These are phyloP conservation scores for Neurospora sp. DNA, from an alignment of 495 filamentous ascomycete genomes.

Conservation along the genomic window DNA sequence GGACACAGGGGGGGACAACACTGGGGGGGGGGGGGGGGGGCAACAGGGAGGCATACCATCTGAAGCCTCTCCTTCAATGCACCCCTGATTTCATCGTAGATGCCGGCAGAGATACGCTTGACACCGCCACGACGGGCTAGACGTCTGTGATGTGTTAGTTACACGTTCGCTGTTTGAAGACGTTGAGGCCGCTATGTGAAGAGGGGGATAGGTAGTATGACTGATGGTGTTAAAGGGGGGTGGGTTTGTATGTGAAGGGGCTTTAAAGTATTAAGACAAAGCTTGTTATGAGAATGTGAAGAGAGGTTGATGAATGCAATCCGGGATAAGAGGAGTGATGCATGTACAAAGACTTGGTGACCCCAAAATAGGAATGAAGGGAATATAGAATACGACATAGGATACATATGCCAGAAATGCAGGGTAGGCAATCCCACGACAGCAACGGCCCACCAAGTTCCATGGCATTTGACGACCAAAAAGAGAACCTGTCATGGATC, in stretches of 20 bases:
- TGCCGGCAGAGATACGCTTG: slow-evolving; percentile 52
- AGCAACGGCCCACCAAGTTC: background rate
- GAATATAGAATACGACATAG: background rate
- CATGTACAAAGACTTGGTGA: background rate
- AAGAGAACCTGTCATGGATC: too few relatives aligned
- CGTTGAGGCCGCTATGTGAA: background rate
- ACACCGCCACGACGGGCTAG: slow-evolving; percentile 72
- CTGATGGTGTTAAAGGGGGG: background rate
- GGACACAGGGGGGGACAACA: too few relatives aligned
- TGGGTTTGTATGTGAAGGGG: background rate
- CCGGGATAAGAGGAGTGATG: background rate
- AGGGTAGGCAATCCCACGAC: background rate
- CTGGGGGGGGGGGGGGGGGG: too few relatives aligned
- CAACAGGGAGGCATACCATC: slow-evolving; percentile 29
- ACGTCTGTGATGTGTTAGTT: slow-evolving; percentile 39
- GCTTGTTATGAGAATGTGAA: background rate
- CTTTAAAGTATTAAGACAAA: background rate
- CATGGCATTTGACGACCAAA: background rate
- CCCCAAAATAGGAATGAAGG: background rate
- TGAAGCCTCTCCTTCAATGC: slow-evolving; percentile 43
- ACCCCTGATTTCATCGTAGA: slow-evolving; percentile 61
- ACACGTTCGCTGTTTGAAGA: background rate
- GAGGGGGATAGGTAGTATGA: background rate
- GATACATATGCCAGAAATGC: background rate
- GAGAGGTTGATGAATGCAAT: background rate